Conservation (phyloP, 305 asterid genomes). For the Solanum hybrid region DNA sequence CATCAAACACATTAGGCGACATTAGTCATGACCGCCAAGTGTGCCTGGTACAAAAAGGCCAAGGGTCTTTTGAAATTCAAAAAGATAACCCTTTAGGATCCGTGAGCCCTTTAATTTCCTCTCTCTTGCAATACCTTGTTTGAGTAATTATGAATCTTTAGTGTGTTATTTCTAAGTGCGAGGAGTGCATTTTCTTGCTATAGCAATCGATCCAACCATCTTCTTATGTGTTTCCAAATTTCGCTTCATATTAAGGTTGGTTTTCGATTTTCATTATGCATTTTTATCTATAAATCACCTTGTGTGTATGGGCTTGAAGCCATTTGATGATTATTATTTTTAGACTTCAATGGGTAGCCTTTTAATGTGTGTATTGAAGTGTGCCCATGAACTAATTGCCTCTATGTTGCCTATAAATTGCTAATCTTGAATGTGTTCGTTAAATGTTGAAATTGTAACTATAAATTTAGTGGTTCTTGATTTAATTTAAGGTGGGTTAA, state of each 20-base stretch:
- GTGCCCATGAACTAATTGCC: background rate
- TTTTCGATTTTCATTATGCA: background rate
- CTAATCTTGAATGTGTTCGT: too few species aligned
- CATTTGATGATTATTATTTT: background rate
- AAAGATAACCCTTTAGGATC: background rate
- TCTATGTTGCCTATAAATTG: background rate
- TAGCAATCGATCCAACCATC: background rate
- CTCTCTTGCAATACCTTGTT: too few species aligned
- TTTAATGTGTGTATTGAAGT: background rate
- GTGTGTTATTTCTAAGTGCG: background rate
- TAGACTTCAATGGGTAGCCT: background rate
- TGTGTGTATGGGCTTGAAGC: background rate
- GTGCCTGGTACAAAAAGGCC: background rate
- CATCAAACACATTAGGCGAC: background rate
- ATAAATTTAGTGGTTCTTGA: background rate
- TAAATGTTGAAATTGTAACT: too few species aligned
- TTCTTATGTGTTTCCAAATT: too few species aligned
- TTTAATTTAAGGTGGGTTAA: background rate
- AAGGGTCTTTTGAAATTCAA: too few species aligned
- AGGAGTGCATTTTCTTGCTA: background rate
- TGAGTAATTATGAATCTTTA: too few species aligned
- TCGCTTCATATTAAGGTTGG: background rate
- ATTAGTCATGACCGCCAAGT: background rate
- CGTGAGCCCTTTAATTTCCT: too few species aligned
- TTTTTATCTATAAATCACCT: background rate